These are phyloP conservation scores for Lactifluus rugatus DNA, from an alignment of 768 basidiomycete genomes.

Conservation along the genomic window DNA sequence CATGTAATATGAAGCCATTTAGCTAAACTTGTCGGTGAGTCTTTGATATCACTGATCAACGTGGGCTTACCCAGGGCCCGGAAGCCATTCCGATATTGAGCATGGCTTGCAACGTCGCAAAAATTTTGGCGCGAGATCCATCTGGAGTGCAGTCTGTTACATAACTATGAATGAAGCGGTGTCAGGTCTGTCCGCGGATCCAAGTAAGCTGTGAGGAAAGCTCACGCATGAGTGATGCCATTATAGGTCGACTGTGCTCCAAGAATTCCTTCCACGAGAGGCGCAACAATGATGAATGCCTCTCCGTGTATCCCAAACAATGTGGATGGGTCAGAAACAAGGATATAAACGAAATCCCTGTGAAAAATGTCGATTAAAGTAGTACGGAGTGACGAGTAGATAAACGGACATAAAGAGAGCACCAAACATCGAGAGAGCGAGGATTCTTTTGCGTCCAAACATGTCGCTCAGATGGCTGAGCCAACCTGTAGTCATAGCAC, in stretches of 20 bases:
- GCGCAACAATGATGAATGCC: slow-evolving; percentile 18
- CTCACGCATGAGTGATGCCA: slow-evolving; percentile 20
- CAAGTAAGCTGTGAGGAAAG: neutral
- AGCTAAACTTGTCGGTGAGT: slow-evolving; percentile 8
- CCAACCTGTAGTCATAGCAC: slow-evolving; percentile 20
- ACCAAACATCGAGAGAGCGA: slow-evolving; percentile 19
- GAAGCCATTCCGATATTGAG: slow-evolving; percentile 20
- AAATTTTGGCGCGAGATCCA: slow-evolving; percentile 20
- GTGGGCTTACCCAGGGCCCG: slow-evolving; percentile 17
- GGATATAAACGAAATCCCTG: slow-evolving; percentile 21
- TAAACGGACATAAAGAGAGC: slow-evolving; percentile 19
- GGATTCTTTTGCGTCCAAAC: slow-evolving; percentile 18
- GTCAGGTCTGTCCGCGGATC: neutral
- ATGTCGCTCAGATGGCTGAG: slow-evolving; percentile 18
- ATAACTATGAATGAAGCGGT: slow-evolving; percentile 4
- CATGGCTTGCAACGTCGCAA: slow-evolving; percentile 20
- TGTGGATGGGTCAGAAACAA: slow-evolving; percentile 15
- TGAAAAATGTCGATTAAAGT: neutral
- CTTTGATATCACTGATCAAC: neutral
- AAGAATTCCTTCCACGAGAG: slow-evolving; percentile 19
- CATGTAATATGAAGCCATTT: slow-evolving; percentile 16
- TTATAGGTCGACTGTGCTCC: slow-evolving; percentile 20
- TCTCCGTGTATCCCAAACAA: slow-evolving; percentile 17
- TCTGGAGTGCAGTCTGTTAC: slow-evolving; percentile 19
- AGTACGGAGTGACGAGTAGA: neutral